Conservation (phyloP, 345 rosid genomes). For the Clausena lansium region DNA sequence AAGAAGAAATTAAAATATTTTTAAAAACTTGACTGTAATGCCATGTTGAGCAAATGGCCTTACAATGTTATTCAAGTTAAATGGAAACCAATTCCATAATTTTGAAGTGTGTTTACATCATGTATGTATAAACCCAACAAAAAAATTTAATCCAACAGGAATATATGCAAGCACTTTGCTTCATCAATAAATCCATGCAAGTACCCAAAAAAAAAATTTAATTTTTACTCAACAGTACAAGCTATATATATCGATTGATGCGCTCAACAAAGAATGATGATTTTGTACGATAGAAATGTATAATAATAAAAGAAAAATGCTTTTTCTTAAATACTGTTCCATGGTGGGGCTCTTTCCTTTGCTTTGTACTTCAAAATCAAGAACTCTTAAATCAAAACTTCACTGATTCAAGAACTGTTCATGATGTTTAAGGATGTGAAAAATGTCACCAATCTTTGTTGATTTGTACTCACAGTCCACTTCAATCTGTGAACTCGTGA, state of each 20-base stretch:
- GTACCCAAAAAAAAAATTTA: background rate
- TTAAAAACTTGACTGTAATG: no score
- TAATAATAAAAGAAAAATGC: background rate
- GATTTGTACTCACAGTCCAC: background rate
- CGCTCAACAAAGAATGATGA: background rate
- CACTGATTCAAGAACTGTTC: background rate
- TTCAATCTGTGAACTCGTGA: background rate
- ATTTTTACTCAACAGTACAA: background rate
- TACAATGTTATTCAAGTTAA: no score
- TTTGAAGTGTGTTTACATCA: no score
- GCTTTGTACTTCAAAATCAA: background rate
- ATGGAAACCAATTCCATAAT: no score
- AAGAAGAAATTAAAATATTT: no score
- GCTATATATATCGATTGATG: background rate
- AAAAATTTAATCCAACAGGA: no score
- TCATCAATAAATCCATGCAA: background rate
- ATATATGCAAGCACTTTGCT: background rate
- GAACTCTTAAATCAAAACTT: background rate
- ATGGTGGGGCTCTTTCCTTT: background rate
- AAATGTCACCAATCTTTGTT: background rate
- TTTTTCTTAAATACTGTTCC: background rate
- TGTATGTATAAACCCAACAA: no score
- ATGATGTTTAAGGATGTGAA: background rate
- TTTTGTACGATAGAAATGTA: background rate
- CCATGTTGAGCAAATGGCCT: no score